These are phyloP conservation scores for Fraxinus angustifolia DNA, from an alignment of 305 asterid genomes.

Conservation along the genomic window DNA sequence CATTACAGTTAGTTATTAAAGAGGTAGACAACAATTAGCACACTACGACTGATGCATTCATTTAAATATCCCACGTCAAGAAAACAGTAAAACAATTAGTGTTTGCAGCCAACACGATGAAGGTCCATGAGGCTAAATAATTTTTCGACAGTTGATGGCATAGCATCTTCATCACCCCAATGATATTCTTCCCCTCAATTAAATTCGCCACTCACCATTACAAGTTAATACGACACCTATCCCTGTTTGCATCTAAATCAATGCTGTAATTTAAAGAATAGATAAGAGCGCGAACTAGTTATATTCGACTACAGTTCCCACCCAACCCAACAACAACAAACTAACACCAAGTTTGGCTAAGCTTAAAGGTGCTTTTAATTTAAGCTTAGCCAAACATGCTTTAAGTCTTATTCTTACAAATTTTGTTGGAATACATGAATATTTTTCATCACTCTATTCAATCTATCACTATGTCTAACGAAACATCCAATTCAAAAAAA, in stretches of 20 bases:
- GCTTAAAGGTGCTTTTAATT: background rate
- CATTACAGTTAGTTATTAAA: background rate
- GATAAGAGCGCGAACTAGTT: background rate
- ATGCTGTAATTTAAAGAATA: slow-evolving; percentile 3
- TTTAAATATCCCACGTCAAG: background rate
- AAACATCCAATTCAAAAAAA: background rate
- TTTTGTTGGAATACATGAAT: background rate
- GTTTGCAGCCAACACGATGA: slow-evolving; percentile 4
- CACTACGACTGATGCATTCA: background rate
- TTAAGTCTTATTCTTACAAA: background rate
- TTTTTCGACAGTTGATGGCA: background rate
- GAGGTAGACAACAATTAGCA: background rate
- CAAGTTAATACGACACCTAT: background rate
- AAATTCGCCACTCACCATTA: background rate
- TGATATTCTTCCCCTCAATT: slow-evolving; percentile 3
- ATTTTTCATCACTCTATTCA: background rate
- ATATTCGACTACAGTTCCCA: slow-evolving; percentile 14
- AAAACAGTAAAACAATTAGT: background rate
- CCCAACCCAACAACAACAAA: background rate
- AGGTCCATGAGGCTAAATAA: background rate
- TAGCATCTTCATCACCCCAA: background rate
- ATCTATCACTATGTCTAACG: background rate
- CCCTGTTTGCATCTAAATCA: slow-evolving; percentile 18
- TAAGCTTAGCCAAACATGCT: background rate
- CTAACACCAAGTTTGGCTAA: background rate